Evolutionary conservation across 139 green algal species (phyloP).

Genomic region (Nannochloris sp.): DNA sequence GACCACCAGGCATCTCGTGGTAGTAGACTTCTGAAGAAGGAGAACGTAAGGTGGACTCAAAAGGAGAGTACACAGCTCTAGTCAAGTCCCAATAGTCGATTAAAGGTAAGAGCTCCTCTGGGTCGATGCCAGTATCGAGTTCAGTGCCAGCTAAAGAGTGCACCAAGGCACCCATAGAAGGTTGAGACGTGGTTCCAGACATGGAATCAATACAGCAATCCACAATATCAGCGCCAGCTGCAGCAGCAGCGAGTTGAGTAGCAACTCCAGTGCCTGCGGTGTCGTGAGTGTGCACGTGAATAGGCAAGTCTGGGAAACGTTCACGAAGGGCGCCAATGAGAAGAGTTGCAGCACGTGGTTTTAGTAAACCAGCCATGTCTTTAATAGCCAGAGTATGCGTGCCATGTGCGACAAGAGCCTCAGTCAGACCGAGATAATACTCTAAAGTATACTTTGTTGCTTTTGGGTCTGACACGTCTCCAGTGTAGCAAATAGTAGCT

Average conservation of each 20-base stretch:
- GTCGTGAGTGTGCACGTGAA: conserved; percentile 94
- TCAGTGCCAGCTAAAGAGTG: conserved; percentile 58
- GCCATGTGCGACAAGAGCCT: conserved; percentile 74
- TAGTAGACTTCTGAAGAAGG: conserved; percentile 77
- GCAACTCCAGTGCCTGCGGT: conserved; percentile 70
- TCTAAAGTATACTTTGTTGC: conserved; percentile 76
- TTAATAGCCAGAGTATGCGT: conserved; percentile 86
- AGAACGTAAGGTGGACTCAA: conserved; percentile 70
- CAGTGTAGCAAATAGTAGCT: conserved; percentile 91
- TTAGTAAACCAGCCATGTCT: conserved; percentile 54
- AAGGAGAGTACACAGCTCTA: conserved; percentile 80
- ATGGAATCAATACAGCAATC: conserved; percentile 82
- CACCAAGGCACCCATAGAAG: conserved; percentile 80
- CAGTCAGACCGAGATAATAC: conserved; percentile 83
- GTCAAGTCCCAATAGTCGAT: conserved; percentile 79
- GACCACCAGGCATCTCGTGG: conserved; percentile 91
- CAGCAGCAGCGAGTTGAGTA: conserved; percentile 59
- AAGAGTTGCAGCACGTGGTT: conserved; percentile 72
- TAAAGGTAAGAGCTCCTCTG: conserved; percentile 45
- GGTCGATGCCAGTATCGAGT: conserved; percentile 76
- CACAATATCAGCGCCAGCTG: conserved; percentile 83
- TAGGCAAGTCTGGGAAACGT: conserved; percentile 66
- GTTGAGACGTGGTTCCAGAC: conserved; percentile 64
- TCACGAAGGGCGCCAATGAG: conserved; percentile 62
- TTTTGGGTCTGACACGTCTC: conserved; percentile 63